Evolutionary conservation across 345 rosid genomes (phyloP), one percentile per base, ranked within the genome.

Genomic region (Syzygium jambos): DNA sequence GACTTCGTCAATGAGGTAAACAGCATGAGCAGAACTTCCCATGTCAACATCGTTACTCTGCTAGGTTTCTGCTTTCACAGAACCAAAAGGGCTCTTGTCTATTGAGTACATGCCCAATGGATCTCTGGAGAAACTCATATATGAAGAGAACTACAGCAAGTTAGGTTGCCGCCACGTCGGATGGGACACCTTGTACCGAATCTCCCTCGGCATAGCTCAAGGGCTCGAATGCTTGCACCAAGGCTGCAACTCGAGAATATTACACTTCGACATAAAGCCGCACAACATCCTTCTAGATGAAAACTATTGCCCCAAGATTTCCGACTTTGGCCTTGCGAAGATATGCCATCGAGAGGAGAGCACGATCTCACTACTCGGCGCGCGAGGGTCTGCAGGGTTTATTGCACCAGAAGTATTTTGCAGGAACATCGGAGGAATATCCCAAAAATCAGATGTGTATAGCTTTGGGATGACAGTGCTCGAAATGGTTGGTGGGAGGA

Each of bases 11-110:
- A 92, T 41, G 95, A 93, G 77, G 85, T 92, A 85, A 89, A 89
- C 4, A 93, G 93, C 91, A 92, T 93, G 56, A 90, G 95, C 73
- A 92, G 78, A 89, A 93, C 92, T 25, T 94, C 94, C 30, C 95
- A 92, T 90, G 90, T 93, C 63, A 92, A 93, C 53, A 61, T 93
- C 4, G 93, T 90, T 41, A 51, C 52, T 6, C 84, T 87, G 5
- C 6, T 89, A 1, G 89, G 90, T 13, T 92, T 89, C 43, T 90
- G 92, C 77, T 49, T 73, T 10, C 90, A 92, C 84, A 87, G 89
- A 6, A 25, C 29, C 52, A 63, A 87, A 19, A 89, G 90, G 87
- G 55, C 55, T 13, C 86, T 91, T 7, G 87, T 93, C 27, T 93
- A 90, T 23, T 23, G 93, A 92, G 86, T 93, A 90, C 19, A 38